Evolutionary conservation across 2,329 filamentous ascomycete genomes (phyloP), one percentile per base, ranked within the genome.

Genomic region (Talaromyces amestolkiae): DNA sequence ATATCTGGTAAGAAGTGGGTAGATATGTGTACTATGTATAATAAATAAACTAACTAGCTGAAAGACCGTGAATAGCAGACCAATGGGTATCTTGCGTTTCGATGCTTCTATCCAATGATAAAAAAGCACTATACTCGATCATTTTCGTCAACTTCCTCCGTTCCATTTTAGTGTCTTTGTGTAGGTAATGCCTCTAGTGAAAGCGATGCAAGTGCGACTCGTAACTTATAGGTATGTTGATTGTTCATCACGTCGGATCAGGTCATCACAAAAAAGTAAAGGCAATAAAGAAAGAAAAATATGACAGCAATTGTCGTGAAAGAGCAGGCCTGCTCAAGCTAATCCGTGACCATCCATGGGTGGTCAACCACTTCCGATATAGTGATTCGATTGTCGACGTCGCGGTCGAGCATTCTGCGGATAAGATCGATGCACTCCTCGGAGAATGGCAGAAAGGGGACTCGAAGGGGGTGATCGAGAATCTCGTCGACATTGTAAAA

Each of bases 401-500:
- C 90, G 45, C 95, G 89, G 76, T 98, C 88, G 33, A 99, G 87
- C 95, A 99, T 98, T 74, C 89, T 85, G 49, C 92, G 87, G 68
- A 99, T 91, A 61, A 99, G 83, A 72, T 97, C 90, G 70, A 99
- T 96, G 77, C 93, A 97, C 70, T 93, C 90, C 69, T 97, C 93
- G 77, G 92, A 80, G 67, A 81, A 82, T 4, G 80, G 80, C 22
- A 82, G 69, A 68, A 80, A 97, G 0, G 95, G 95, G 33, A 99
- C 89, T 58, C 95, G 87, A 66, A 99, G 83, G 72, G 97, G 94
- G 73, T 94, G 93, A 76, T 99, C 95, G 87, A 98, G 96, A 74
- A 99, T 99, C 82, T 99, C 95, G 77, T 99, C 95, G 73, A 98
- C 95, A 78, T 91, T 96, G 84, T 98, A 98, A 78, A 97, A 99